Evolutionary conservation across 345 rosid genomes (phyloP).

Genomic region (Eucalyptus pauciflora): DNA sequence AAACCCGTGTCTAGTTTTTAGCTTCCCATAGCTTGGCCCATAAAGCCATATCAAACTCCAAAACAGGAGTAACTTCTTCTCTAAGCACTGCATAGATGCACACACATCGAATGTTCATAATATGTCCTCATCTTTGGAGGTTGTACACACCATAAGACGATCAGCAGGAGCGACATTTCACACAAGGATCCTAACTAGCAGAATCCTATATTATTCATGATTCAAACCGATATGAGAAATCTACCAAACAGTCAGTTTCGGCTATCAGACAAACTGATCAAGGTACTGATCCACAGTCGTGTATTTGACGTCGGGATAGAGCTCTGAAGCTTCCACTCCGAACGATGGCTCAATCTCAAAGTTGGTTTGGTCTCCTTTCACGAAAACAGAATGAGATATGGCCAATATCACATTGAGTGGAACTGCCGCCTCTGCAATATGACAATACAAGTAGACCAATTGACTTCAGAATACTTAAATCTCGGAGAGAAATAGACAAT

Average conservation of each 20-base stretch:
- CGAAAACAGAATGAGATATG: neutral
- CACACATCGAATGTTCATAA: neutral
- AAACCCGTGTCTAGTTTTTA: too few relatives aligned
- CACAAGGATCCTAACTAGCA: neutral
- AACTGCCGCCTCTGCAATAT: neutral
- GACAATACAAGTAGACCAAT: neutral
- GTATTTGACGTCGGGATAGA: slow-evolving; percentile 1
- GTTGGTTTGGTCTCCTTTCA: slow-evolving; percentile 1
- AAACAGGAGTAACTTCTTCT: neutral
- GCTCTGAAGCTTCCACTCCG: slow-evolving; percentile 3
- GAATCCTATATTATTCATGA: neutral
- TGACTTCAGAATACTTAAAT: too few relatives aligned
- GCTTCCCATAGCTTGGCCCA: neutral
- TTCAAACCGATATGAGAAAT: neutral
- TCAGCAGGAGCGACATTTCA: neutral
- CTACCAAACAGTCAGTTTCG: neutral
- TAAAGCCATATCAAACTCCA: neutral
- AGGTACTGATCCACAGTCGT: neutral
- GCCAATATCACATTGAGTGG: neutral
- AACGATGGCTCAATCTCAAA: neutral
- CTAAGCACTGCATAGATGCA: neutral
- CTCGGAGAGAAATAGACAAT: too few relatives aligned
- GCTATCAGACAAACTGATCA: neutral
- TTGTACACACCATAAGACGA: neutral
- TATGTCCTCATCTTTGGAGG: neutral